Conservation (phyloP, 768 basidiomycete genomes). For the Pleurotus tuoliensis region DNA sequence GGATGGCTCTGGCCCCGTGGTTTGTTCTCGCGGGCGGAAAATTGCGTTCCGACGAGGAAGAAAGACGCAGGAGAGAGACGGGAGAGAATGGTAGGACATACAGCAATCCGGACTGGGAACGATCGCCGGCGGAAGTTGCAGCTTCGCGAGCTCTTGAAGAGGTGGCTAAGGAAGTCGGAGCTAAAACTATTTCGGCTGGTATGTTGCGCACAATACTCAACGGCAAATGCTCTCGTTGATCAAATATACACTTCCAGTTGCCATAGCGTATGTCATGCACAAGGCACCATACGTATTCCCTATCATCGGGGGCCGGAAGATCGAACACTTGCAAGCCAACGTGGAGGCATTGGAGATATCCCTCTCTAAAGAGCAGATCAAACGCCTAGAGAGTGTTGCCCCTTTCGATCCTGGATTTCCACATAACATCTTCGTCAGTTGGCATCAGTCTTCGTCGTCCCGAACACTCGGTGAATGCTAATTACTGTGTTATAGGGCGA, state of each 20-base stretch:
- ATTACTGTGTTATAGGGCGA: slow-evolving; percentile 11
- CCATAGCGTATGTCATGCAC: slow-evolving; percentile 52
- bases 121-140: slow-evolving; percentile 37
- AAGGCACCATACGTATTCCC: slow-evolving; percentile 53
- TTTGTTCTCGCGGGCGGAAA: slow-evolving; percentile 25
- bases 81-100: slow-evolving; percentile 34
- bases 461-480: not conserved
- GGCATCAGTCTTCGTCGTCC: not conserved
- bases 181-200: slow-evolving; percentile 44
- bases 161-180: slow-evolving; percentile 46
- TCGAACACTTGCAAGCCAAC: slow-evolving; percentile 48
- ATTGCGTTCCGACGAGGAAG: slow-evolving; percentile 25
- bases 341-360: slow-evolving; percentile 45
- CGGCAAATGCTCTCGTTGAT: too few relatives aligned
- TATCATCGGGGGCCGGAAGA: slow-evolving; percentile 47
- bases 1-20: slow-evolving; percentile 36
- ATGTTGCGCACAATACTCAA: slow-evolving; percentile 7
- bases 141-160: slow-evolving; percentile 42
- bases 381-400: slow-evolving; percentile 35
- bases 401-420: slow-evolving; percentile 49
- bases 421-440: slow-evolving; percentile 27
- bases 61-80: slow-evolving; percentile 18
- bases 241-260: slow-evolving; percentile 25
- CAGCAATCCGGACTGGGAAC: slow-evolving; percentile 34
- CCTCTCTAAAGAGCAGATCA: slow-evolving; percentile 41